Base-by-base conservation (phyloP, 805 yeast genomes). In the Candida multigemmis region DNA sequence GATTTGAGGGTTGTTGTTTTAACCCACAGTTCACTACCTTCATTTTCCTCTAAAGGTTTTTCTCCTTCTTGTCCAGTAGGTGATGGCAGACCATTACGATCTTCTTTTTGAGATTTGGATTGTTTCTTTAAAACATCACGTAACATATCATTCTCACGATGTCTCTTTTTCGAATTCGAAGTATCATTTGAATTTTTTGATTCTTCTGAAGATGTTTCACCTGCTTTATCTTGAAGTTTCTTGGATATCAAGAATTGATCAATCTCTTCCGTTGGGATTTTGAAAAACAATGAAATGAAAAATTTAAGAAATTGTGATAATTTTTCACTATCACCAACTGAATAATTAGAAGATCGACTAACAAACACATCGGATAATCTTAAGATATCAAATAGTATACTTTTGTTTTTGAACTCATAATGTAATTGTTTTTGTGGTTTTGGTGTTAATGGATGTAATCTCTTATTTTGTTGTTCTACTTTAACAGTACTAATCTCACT, bases 401-500 rank as follows among this genome's bases (percentile, higher is more conserved):
- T 78, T 27, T 60, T 49, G 46, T 89, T 96, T 7, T 60, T 52
- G 37, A 86, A 74, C 15, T 56, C 59, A 45, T 73, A 84, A 30
- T 68, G 68, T 34, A 83, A 60, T 40, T 72, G 77, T 30, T 77
- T 75, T 48, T 79, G 80, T n/a, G 96, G 89, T 38, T 73, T 74
- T 3, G 95, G 94, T 27, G 87, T 76, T 42, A 84, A 65, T 20
- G 94, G 94, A 42, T 82, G 86, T 33, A 83, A 60, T 46, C 93
- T 69, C 55, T 85, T 87, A 42, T 79, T 82, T n/a, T 69, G 71
- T 51, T 85, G 95, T 46, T 89, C 98, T 22, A 83, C 81, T 55
- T 87, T 86, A 22, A 87, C 81, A 2, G 96, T 84, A 40, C 91
- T 81, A 30, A 91, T 81, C 48, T 89, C 97, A 36, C 94, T 80